These are phyloP conservation scores for Aspergillus wentii DNA, from an alignment of 495 filamentous ascomycete genomes.

Conservation along the genomic window DNA sequence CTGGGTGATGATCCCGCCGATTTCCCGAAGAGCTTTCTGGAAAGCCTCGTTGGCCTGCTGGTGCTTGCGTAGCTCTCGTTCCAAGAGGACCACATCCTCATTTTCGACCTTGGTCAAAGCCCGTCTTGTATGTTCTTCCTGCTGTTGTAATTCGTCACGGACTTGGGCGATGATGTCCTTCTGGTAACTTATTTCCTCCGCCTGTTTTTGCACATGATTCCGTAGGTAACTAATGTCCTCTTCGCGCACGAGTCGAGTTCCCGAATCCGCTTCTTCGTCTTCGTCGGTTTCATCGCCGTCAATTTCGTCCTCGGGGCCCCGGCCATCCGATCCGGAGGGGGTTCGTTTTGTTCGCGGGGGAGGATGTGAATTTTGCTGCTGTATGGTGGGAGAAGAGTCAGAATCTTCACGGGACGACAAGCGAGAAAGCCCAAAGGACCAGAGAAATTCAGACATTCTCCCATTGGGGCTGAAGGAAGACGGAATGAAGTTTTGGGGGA, in stretches of 20 bases:
- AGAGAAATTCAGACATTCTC: slow-evolving; percentile 32
- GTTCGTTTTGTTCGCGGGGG: slow-evolving; percentile 21
- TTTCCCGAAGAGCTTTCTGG: slow-evolving; percentile 93
- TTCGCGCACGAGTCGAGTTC: slow-evolving; percentile 51
- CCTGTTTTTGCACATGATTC: slow-evolving; percentile 74
- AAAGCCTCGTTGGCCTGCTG: slow-evolving; percentile 98
- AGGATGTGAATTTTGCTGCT: slow-evolving; percentile 36
- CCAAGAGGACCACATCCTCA: slow-evolving; percentile 64
- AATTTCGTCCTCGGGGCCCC: slow-evolving; percentile 25
- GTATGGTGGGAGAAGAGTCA: slow-evolving; percentile 36
- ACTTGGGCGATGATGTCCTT: slow-evolving; percentile 66
- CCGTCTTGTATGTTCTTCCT: slow-evolving; percentile 55
- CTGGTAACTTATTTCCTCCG: slow-evolving; percentile 69
- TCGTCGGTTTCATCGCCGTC: slow-evolving; percentile 38
- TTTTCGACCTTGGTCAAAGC: slow-evolving; percentile 54
- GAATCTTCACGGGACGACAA: slow-evolving; percentile 33
- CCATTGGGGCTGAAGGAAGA: slow-evolving; percentile 48
- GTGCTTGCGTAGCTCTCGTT: slow-evolving; percentile 91
- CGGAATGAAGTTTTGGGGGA: slow-evolving; percentile 51
- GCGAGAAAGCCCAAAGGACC: slow-evolving; percentile 37
- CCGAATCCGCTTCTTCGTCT: slow-evolving; percentile 31
- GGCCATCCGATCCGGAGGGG: slow-evolving; percentile 20
- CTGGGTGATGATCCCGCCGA: slow-evolving; percentile 93
- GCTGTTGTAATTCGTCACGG: slow-evolving; percentile 58
- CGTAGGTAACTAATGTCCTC: slow-evolving; percentile 66